Conservation (phyloP, 208 protist genomes). For the Tetramitus jugosus region DNA sequence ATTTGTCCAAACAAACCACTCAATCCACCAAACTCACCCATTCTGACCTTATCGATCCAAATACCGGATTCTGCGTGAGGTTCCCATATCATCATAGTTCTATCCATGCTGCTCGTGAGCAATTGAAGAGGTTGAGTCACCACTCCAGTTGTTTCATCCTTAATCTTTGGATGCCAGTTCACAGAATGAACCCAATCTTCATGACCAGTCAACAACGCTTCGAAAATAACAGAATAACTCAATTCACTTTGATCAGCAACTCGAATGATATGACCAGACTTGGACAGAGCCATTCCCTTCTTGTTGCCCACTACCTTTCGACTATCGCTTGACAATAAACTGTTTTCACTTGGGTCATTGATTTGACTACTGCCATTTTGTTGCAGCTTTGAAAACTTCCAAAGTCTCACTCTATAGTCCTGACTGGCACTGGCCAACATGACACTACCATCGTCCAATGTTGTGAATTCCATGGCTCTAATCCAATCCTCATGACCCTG, state of each 20-base stretch:
- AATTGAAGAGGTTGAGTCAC: constrained; percentile 38
- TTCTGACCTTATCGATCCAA: background rate
- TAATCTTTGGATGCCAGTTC: constrained; percentile 34
- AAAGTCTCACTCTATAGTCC: constrained; percentile 45
- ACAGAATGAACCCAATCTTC: constrained; percentile 50
- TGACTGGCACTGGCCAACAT: constrained; percentile 40
- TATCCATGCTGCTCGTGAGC: constrained; percentile 48
- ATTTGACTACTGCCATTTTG: background rate
- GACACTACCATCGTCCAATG: background rate
- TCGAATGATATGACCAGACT: constrained; percentile 22
- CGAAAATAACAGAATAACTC: constrained; percentile 26
- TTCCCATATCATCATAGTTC: constrained; percentile 44
- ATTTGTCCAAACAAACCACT: constrained; percentile 21
- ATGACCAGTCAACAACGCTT: constrained; percentile 42
- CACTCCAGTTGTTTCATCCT: background rate
- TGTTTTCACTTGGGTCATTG: background rate
- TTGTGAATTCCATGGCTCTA: constrained; percentile 33
- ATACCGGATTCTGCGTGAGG: constrained; percentile 26
- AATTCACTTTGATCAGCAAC: constrained; percentile 10
- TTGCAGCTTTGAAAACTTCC: no score
- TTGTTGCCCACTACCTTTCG: background rate
- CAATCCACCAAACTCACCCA: constrained; percentile 20
- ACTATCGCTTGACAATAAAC: no score
- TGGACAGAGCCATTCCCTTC: background rate
- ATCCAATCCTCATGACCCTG: constrained; percentile 54